These are phyloP conservation scores for Coniochaeta pulveracea DNA, from an alignment of 2,329 filamentous ascomycete species.

Conservation along the genomic window DNA sequence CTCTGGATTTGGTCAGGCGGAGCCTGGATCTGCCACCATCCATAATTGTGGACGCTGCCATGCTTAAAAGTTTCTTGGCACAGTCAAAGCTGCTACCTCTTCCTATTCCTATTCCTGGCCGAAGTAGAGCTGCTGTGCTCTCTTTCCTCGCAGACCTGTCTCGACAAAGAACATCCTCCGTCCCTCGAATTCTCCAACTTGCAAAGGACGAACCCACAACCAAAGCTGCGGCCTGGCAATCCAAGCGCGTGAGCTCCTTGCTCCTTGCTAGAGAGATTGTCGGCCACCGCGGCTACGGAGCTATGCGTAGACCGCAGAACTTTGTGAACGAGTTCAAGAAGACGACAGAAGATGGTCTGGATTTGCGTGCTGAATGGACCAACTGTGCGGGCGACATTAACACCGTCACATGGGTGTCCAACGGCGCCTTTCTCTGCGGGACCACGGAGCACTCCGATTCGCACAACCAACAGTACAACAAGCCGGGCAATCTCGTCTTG, in stretches of 20 bases:
- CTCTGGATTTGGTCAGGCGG: too few relatives aligned
- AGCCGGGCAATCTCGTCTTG: slow-evolving; percentile 48
- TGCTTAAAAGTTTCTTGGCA: too few relatives aligned
- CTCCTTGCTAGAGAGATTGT: slow-evolving; percentile 37
- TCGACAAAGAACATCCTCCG: too few relatives aligned
- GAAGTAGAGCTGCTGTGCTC: too few relatives aligned
- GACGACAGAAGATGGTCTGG: slow-evolving; percentile 38
- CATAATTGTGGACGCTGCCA: too few relatives aligned
- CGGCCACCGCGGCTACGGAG: slow-evolving; percentile 30
- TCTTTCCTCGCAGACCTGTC: too few relatives aligned
- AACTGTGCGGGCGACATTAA: slow-evolving; percentile 51
- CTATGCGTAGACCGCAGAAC: slow-evolving; percentile 28
- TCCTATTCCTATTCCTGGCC: too few relatives aligned
- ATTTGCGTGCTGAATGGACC: slow-evolving; percentile 41
- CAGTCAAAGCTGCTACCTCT: too few relatives aligned
- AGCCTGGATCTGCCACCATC: too few relatives aligned
- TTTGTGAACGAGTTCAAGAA: slow-evolving; percentile 32
- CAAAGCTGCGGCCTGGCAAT: too few relatives aligned
- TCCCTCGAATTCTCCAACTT: too few relatives aligned
- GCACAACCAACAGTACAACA: slow-evolving; percentile 57
- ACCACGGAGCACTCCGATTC: slow-evolving; percentile 51
- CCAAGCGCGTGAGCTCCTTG: slow-evolving; percentile 24
- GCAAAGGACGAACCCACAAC: too few relatives aligned
- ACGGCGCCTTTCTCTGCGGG: slow-evolving; percentile 46
- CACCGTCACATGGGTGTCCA: slow-evolving; percentile 44